These are phyloP conservation scores for Nelumbo lutea DNA, from an alignment of 164 flowering plant species.

Conservation along the genomic window DNA sequence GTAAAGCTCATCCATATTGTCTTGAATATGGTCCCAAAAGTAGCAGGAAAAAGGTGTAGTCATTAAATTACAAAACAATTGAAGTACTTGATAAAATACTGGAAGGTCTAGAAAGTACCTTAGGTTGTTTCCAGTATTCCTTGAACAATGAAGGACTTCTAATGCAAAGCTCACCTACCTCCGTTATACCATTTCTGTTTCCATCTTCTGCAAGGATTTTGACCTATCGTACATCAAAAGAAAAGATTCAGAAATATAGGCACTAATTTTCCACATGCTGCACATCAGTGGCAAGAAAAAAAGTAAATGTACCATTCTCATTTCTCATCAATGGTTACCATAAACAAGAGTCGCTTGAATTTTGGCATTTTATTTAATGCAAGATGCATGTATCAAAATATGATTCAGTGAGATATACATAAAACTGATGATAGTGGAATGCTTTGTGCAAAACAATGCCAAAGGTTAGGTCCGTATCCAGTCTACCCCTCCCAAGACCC, in stretches of 20 bases:
- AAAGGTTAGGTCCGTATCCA: too few relatives aligned
- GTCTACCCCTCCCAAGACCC: too few relatives aligned
- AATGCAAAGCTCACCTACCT: slow-evolving; percentile 83
- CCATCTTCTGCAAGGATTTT: slow-evolving; percentile 71
- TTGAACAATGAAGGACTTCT: slow-evolving; percentile 88
- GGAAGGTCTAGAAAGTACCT: slow-evolving; percentile 39
- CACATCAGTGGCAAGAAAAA: not conserved
- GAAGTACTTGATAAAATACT: not conserved
- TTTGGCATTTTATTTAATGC: not conserved
- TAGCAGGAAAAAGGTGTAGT: not conserved
- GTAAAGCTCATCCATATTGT: not conserved
- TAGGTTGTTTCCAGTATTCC: slow-evolving; percentile 93
- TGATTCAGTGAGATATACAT: not conserved
- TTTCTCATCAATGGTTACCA: not conserved
- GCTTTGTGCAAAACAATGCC: too few relatives aligned
- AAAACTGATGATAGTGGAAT: too few relatives aligned
- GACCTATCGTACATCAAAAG: slow-evolving; percentile 39
- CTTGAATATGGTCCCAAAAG: not conserved
- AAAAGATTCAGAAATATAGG: slow-evolving; percentile 3
- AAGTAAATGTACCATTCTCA: not conserved
- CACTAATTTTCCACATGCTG: not conserved
- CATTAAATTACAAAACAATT: not conserved
- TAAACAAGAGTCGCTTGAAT: not conserved
- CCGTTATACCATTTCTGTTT: slow-evolving; percentile 35
- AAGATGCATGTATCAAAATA: not conserved